A percentile compares a stretch with the other conserved stretches of the same genome.
These are phyloP conservation scores for Talaromyces sp. DNA, from an alignment of 2,329 filamentous ascomycete genomes.

Conservation along the genomic window DNA sequence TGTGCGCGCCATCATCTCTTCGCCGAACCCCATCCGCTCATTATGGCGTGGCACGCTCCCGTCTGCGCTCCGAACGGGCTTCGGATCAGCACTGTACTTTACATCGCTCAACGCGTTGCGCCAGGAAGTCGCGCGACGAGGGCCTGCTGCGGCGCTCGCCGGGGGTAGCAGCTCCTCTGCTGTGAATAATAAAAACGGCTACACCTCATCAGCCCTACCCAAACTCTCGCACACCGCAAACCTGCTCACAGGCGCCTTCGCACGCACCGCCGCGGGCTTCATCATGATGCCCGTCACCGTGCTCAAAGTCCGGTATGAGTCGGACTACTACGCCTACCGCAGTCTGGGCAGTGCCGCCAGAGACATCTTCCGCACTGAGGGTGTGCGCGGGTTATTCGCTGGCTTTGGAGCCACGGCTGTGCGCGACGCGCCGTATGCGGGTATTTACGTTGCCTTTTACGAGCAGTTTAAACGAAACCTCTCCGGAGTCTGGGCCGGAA, in stretches of 20 bases:
- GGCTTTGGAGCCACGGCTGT: constrained; percentile 92
- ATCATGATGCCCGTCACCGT: constrained; percentile 94
- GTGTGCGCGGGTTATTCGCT: constrained; percentile 79
- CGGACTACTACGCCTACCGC: constrained; percentile 74
- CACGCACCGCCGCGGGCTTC: constrained; percentile 81
- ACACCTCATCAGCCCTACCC: constrained; percentile 66
- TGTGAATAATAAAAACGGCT: constrained; percentile 18
- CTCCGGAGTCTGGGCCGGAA: constrained; percentile 14
- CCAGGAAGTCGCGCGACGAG: constrained; percentile 52
- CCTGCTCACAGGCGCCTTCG: constrained; percentile 74
- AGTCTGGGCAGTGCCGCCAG: constrained; percentile 66
- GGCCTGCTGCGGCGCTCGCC: constrained; percentile 36
- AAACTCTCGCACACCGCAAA: constrained; percentile 81
- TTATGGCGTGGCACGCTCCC: constrained; percentile 93
- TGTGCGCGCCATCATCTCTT: constrained; percentile 63
- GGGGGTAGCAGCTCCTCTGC: constrained; percentile 11
- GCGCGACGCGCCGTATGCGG: constrained; percentile 93
- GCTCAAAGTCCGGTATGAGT: constrained; percentile 94
- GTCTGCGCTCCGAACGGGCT: constrained; percentile 86
- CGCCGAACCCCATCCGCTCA: constrained; percentile 61
- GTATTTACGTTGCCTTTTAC: constrained; percentile 90
- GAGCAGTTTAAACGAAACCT: constrained; percentile 51
- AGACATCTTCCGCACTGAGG: constrained; percentile 70
- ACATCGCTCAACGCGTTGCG: constrained; percentile 78
- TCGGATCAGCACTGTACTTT: constrained; percentile 93